Evolutionary conservation across 805 yeast genomes (phyloP), one percentile per base, ranked within the genome.

Genomic region (Metschnikowia bowlesiae): DNA sequence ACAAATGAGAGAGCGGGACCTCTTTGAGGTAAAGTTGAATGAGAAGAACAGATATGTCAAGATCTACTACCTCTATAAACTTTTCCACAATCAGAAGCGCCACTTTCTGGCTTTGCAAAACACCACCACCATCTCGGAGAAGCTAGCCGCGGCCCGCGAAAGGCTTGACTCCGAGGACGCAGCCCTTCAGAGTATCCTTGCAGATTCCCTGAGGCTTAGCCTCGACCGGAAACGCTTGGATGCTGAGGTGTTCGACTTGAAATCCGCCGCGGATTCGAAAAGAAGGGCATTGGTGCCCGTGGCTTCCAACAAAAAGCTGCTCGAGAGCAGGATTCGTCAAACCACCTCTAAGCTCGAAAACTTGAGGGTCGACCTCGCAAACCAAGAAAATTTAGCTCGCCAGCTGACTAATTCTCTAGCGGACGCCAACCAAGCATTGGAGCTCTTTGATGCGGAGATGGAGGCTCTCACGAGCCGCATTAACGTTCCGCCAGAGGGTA

Each of bases 1-100:
- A 52, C 96, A 89, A 62, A 75, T 85, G 57, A 72, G 72, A 5
- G 94, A 89, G 63, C 85, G 86, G 44, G 87, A 83, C 51, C 70
- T 76, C 50, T 89, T 82, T 64, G 85, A 84, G 55, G 63, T 69
- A 33, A 83, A 80, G 59, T 61, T 82, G 6, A 65, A 64, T 1
- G 82, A 81, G 55, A 80, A 78, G 56, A 66, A 71, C 9, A 66
- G 74, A 8, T 58, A 80, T 22, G 73, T 80, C n/a, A 70, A 74
- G 40, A 63, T 71, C 9, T 78, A 76, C 29, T 78, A 83, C 39
- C 63, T 91, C 32, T 83, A 87, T 75, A 81, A 82, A 56, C 66
- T 90, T 10, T 86, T 73, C 60, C 88, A 85, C 60, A 72, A 83
- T 59, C 81, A 82, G 57, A 59, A 65, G 53, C 65, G 64, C 35